phyloP scores from a whole-genome alignment of 495 filamentous ascomycete genomes.

The Hyaloscypha hepaticicola region DNA sequence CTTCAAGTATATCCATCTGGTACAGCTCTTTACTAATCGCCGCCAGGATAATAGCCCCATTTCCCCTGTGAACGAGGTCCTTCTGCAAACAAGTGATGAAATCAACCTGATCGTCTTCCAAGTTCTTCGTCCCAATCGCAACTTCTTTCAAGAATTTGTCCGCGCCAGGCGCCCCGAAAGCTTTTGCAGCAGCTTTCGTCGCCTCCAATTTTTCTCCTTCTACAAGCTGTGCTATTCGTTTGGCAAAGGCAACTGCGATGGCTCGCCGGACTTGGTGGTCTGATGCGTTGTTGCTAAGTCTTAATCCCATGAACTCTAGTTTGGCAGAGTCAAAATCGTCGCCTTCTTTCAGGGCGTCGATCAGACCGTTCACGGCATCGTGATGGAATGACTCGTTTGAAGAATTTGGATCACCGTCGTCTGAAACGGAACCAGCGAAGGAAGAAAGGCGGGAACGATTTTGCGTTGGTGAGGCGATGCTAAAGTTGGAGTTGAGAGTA shows the following conservation, averaged over 20 bases:
- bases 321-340: constrained; percentile 82
- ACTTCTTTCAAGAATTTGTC: constrained; percentile 52
- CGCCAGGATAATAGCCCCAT: constrained; percentile 62
- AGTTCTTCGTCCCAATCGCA: constrained; percentile 49
- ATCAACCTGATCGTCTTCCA: constrained; percentile 78
- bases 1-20: constrained; percentile 79
- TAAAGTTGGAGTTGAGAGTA: constrained; percentile 42
- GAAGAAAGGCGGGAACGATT: constrained; percentile 48
- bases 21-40: constrained; percentile 79
- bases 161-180: constrained; percentile 49
- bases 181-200: constrained; percentile 62
- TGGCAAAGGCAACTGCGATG: constrained; percentile 80
- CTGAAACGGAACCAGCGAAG: constrained; percentile 43
- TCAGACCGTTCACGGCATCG: constrained; percentile 80
- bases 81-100: constrained; percentile 78
- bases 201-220: constrained; percentile 56
- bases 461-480: constrained; percentile 33
- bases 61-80: constrained; percentile 62
- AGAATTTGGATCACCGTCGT: constrained; percentile 39
- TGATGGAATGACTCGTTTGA: constrained; percentile 73
- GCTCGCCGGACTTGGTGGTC: constrained; percentile 85
- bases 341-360: constrained; percentile 72
- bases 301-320: constrained; percentile 84
- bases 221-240: constrained; percentile 72
- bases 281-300: constrained; percentile 85